Evolutionary conservation across 108 stramenopile species (phyloP).

Genomic region (Discostella stelligeroides): DNA sequence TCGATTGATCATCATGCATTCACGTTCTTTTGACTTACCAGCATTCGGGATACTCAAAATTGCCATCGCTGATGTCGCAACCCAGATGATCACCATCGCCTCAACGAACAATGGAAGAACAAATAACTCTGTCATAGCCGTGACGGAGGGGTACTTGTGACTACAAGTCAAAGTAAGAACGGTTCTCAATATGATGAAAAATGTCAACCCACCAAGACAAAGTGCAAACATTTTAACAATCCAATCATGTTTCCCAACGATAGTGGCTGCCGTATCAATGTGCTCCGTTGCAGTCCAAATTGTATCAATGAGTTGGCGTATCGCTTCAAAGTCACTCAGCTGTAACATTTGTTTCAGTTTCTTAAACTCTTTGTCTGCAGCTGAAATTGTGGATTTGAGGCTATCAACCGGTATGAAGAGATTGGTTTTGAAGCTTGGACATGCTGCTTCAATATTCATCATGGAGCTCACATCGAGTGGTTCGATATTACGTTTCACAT

Average conservation of each 20-base stretch:
- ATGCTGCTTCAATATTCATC: constrained; percentile 20
- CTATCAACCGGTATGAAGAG: too few relatives aligned
- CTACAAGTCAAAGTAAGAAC: constrained; percentile 9
- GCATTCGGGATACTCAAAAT: constrained; percentile 34
- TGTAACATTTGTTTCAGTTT: constrained; percentile 27
- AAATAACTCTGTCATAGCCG: constrained; percentile 20
- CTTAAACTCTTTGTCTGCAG: constrained; percentile 20
- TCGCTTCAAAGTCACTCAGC: constrained; percentile 23
- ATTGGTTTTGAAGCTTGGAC: constrained; percentile 29
- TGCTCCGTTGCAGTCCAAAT: constrained; percentile 22
- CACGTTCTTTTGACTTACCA: constrained; percentile 18
- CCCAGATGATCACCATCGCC: constrained; percentile 20
- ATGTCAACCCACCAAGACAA: constrained; percentile 15
- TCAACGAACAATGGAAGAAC: constrained; percentile 37
- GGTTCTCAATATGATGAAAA: constrained; percentile 37
- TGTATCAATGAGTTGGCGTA: constrained; percentile 16
- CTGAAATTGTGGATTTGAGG: constrained; percentile 8
- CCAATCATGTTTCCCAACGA: constrained; percentile 43
- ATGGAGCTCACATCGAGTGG: constrained; percentile 25
- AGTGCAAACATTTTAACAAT: constrained; percentile 36
- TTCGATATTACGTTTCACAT: constrained; percentile 30
- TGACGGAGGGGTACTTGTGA: constrained; percentile 9
- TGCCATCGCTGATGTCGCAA: constrained; percentile 29
- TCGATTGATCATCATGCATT: background rate
- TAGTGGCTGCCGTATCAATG: constrained; percentile 24